Evolutionary conservation across 305 asterid species (phyloP).

Genomic region (Nicotiana rustica): DNA sequence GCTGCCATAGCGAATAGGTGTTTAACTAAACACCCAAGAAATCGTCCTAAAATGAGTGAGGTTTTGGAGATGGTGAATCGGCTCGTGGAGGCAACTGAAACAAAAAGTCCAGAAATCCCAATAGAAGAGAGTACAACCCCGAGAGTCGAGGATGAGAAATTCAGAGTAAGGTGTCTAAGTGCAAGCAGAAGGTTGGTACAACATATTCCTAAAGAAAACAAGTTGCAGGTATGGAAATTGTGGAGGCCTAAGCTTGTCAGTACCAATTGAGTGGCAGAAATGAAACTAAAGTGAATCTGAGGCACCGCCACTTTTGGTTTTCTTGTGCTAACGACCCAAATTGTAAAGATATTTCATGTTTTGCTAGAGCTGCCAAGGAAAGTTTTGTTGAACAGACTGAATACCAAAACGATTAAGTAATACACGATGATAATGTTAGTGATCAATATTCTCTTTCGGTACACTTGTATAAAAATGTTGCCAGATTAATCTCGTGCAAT

Average conservation of each 20-base stretch:
- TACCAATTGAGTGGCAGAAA: slow-evolving; percentile 37
- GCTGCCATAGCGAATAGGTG: slow-evolving; percentile 93
- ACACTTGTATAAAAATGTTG: neutral
- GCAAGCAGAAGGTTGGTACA: slow-evolving; percentile 51
- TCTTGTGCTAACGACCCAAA: neutral
- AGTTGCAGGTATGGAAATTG: slow-evolving; percentile 55
- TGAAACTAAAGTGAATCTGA: neutral
- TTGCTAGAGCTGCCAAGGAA: neutral
- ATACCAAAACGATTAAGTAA: no score
- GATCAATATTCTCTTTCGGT: neutral
- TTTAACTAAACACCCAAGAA: slow-evolving; percentile 68
- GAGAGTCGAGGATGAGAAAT: slow-evolving; percentile 41
- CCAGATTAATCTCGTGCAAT: neutral
- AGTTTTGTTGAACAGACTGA: no score
- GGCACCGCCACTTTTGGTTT: neutral
- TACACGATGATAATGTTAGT: neutral
- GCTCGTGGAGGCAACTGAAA: slow-evolving; percentile 50
- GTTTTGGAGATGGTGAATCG: slow-evolving; percentile 66
- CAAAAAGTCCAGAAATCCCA: slow-evolving; percentile 44
- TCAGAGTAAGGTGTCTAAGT: slow-evolving; percentile 45
- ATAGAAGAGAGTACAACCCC: slow-evolving; percentile 42
- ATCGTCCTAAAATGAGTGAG: slow-evolving; percentile 81
- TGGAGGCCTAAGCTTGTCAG: slow-evolving; percentile 57
- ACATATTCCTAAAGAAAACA: slow-evolving; percentile 52
- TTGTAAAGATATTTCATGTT: neutral